These are phyloP conservation scores for Schizochytrium sp. DNA, from an alignment of 108 stramenopile species.

Conservation along the genomic window DNA sequence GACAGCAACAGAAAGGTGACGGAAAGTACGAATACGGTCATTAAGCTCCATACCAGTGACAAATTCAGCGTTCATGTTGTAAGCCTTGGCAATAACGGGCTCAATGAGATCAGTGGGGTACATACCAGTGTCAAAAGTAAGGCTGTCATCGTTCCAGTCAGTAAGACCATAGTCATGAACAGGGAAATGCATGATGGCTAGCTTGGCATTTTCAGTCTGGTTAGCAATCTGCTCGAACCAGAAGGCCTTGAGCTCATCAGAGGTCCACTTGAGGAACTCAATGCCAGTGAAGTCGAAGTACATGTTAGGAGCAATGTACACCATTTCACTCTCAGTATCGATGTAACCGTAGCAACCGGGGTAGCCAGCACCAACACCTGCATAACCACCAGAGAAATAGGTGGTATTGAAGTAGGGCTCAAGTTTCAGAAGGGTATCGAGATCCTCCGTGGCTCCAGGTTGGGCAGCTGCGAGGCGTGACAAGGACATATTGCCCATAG, in stretches of 20 bases:
- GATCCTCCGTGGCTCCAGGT: constrained; percentile 16
- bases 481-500: not conserved
- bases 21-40: constrained; percentile 50
- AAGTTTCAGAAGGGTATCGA: constrained; percentile 30
- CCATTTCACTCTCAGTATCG: constrained; percentile 28
- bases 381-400: constrained; percentile 51
- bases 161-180: constrained; percentile 35
- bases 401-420: constrained; percentile 52
- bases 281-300: constrained; percentile 34
- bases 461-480: constrained; percentile 30
- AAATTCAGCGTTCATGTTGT: constrained; percentile 29
- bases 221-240: constrained; percentile 30
- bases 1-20: constrained; percentile 16
- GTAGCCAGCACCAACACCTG: constrained; percentile 37
- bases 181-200: constrained; percentile 18
- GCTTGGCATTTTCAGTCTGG: constrained; percentile 13
- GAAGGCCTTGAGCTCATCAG: not conserved
- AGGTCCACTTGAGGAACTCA: constrained; percentile 28
- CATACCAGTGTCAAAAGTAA: constrained; percentile 25
- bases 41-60: constrained; percentile 46
- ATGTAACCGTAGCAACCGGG: constrained; percentile 52
- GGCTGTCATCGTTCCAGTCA: constrained; percentile 5
- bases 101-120: constrained; percentile 17
- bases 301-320: constrained; percentile 57
- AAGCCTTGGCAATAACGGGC: constrained; percentile 21